phyloP scores from a whole-genome alignment of 1,284 basidiomycete species.

The Cutaneotrichosporon sp. region DNA sequence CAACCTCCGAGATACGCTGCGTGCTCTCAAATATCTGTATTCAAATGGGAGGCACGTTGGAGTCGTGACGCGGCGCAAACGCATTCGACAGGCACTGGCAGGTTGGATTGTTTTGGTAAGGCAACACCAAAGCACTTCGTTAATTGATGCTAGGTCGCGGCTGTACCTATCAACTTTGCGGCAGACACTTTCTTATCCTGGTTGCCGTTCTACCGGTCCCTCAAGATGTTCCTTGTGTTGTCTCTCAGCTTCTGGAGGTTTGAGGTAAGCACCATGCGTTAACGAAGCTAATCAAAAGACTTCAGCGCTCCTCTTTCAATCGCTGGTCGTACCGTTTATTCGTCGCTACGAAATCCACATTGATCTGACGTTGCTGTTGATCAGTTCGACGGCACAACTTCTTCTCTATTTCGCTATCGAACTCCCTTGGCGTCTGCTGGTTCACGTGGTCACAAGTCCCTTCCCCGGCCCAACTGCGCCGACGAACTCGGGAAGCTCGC shows the following conservation, averaged over 20 bases:
- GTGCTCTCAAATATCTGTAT: constrained; percentile 27
- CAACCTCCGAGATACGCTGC: constrained; percentile 33
- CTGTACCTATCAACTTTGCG: constrained; percentile 9
- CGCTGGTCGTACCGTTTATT: constrained; percentile 22
- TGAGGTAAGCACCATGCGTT: constrained; percentile 23
- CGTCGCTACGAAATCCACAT: constrained; percentile 33
- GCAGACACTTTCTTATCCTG: constrained; percentile 26
- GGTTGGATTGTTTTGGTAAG: constrained; percentile 38
- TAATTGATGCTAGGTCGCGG: constrained; percentile 17
- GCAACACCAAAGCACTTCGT: background rate
- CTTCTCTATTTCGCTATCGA: constrained; percentile 16
- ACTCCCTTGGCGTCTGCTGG: constrained; percentile 2
- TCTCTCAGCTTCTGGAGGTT: constrained; percentile 22
- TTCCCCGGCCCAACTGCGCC: no score
- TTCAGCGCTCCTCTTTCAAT: constrained; percentile 23
- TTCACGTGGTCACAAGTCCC: background rate
- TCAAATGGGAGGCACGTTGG: constrained; percentile 34
- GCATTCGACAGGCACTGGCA: constrained; percentile 27
- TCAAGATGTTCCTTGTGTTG: constrained; percentile 22
- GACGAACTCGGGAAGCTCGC: no score
- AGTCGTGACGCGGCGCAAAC: constrained; percentile 23
- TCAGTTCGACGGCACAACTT: constrained; percentile 21
- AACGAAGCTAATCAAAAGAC: no score
- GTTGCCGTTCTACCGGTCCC: constrained; percentile 36
- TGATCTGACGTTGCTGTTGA: constrained; percentile 32